Percentiles rank a stretch among this genome's conserved stretches.
phyloP scores from a whole-genome alignment of 345 rosid species.

The Camelina neglecta region DNA sequence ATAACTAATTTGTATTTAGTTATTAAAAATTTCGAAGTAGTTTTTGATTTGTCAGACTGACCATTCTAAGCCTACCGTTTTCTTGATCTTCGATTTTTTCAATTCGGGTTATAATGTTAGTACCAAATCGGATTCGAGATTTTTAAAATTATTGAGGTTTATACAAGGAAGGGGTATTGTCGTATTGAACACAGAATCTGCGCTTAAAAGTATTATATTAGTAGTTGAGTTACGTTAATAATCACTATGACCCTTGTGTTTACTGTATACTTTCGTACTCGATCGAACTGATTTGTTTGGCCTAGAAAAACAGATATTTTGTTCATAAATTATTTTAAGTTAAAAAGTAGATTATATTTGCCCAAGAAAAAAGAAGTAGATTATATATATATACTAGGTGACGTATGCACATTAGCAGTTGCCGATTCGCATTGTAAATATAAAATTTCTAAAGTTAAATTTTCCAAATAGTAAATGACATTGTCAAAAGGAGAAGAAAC shows the following conservation, averaged over 20 bases:
- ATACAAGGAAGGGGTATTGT: neutral
- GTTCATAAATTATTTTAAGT: neutral
- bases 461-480: neutral
- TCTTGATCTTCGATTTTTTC: neutral
- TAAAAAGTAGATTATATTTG: neutral
- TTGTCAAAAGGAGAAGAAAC: neutral
- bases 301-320: conserved; percentile 34
- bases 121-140: neutral
- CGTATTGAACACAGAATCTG: neutral
- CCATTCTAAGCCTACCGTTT: neutral
- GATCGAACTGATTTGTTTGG: conserved; percentile 19
- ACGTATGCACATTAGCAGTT: neutral
- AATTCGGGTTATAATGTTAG: neutral
- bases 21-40: neutral
- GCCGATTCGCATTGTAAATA: neutral
- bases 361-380: too few relatives aligned
- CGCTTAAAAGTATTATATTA: neutral
- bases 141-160: neutral
- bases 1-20: neutral
- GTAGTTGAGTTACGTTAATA: neutral
- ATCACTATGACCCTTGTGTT: conserved; percentile 20
- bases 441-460: neutral
- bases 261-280: conserved; percentile 8
- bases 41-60: conserved; percentile 3
- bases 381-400: neutral